A percentile compares a stretch with the other conserved stretches of the same genome.
phyloP scores from a whole-genome alignment of 805 yeast species.

The Myxozyma lipomycoides region DNA sequence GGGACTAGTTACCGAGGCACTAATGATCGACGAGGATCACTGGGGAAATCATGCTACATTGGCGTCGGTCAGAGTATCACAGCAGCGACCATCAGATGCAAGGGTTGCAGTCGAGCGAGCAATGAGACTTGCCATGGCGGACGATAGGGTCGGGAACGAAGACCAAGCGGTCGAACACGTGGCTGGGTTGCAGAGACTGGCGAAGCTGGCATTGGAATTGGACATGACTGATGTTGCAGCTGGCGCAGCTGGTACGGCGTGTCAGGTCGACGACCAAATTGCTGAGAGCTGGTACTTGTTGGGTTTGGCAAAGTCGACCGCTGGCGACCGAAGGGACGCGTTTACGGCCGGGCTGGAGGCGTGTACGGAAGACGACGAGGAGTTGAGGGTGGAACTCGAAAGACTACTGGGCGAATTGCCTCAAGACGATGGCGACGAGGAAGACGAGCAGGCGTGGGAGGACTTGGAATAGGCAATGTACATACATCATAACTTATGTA shows the following conservation, averaged over 20 bases:
- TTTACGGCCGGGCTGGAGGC: background rate
- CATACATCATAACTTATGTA: no score
- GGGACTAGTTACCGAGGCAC: constrained; percentile 58
- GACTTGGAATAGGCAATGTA: background rate
- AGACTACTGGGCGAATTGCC: background rate
- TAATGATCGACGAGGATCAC: constrained; percentile 50
- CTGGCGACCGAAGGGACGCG: background rate
- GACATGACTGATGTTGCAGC: constrained; percentile 64
- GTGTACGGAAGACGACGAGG: background rate
- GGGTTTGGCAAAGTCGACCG: constrained; percentile 58
- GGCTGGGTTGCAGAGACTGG: constrained; percentile 67
- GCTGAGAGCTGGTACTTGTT: constrained; percentile 79
- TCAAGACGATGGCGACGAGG: background rate
- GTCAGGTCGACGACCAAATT: constrained; percentile 79
- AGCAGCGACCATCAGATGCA: constrained; percentile 73
- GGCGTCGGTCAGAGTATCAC: constrained; percentile 86
- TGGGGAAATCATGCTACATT: constrained; percentile 80
- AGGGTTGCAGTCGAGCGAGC: constrained; percentile 58
- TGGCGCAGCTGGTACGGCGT: constrained; percentile 59
- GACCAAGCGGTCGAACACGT: constrained; percentile 45
- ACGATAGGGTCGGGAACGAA: constrained; percentile 28
- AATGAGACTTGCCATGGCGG: constrained; percentile 53
- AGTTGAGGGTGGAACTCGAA: background rate
- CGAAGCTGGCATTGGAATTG: constrained; percentile 74
- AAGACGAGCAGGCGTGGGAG: background rate